Evolutionary conservation across 2,329 filamentous ascomycete genomes (phyloP).

Genomic region (Lomentospora prolificans): DNA sequence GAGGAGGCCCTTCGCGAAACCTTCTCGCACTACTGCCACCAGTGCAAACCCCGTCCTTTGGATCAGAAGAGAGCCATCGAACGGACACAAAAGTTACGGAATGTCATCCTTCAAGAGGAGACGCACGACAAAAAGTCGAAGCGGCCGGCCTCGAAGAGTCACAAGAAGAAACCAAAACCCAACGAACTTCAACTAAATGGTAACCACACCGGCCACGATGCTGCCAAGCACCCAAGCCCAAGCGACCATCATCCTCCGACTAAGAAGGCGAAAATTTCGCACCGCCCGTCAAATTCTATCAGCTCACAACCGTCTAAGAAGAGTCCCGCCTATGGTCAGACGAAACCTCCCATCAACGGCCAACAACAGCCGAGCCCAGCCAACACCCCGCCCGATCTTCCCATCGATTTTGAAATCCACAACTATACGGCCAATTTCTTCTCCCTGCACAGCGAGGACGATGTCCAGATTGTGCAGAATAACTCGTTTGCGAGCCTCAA

Average conservation of each 20-base stretch:
- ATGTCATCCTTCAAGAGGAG: constrained; percentile 28
- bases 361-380: constrained; percentile 57
- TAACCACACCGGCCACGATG: constrained; percentile 49
- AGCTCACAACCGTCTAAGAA: constrained; percentile 58
- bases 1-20: constrained; percentile 61
- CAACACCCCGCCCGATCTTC: constrained; percentile 59
- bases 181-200: constrained; percentile 58
- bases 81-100: constrained; percentile 51
- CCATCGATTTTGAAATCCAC: constrained; percentile 53
- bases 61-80: constrained; percentile 68
- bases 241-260: constrained; percentile 40
- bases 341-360: constrained; percentile 19
- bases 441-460: constrained; percentile 57
- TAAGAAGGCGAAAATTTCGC: constrained; percentile 75
- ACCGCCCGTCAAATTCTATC: constrained; percentile 68
- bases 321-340: constrained; percentile 43
- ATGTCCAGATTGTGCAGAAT: constrained; percentile 50
- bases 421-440: constrained; percentile 69
- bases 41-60: constrained; percentile 71
- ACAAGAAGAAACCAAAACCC: constrained; percentile 82
- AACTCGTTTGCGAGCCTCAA: constrained; percentile 71
- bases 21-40: constrained; percentile 76
- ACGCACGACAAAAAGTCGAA: constrained; percentile 60
- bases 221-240: constrained; percentile 34
- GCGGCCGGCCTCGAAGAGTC: constrained; percentile 65